Conservation (phyloP, 106 monocot species). For the Allium fistulosum region DNA sequence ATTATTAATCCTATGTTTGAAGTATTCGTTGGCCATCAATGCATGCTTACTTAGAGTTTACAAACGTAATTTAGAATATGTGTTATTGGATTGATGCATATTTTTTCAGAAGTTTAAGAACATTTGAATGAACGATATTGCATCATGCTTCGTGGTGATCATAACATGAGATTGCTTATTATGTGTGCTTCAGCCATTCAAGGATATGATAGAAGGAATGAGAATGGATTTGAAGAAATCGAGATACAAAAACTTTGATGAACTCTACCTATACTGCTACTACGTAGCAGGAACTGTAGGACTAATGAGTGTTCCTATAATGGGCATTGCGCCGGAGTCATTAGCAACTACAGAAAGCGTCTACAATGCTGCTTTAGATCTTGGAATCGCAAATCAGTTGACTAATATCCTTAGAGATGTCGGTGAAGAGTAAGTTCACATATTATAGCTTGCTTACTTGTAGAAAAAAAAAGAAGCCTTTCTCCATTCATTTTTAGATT, state of each 20-base stretch:
- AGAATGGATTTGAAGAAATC: conserved; percentile 59
- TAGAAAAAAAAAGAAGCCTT: not conserved
- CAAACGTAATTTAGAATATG: too few species aligned
- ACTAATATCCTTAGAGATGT: conserved; percentile 75
- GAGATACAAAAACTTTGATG: conserved; percentile 38
- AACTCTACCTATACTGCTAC: conserved; percentile 67
- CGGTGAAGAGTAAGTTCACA: conserved; percentile 57
- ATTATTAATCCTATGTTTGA: too few species aligned
- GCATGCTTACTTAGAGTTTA: too few species aligned
- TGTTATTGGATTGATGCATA: too few species aligned
- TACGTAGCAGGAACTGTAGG: conserved; percentile 76
- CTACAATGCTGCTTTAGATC: conserved; percentile 21
- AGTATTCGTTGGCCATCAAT: too few species aligned
- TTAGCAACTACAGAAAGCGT: conserved; percentile 41
- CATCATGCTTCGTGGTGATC: too few species aligned
- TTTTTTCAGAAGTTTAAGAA: too few species aligned
- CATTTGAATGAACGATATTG: too few species aligned
- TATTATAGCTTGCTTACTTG: not conserved
- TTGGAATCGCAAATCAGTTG: conserved; percentile 24
- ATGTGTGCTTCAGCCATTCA: conserved; percentile 45
- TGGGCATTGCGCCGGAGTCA: conserved; percentile 58
- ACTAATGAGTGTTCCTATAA: conserved; percentile 67
- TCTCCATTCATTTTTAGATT: not conserved
- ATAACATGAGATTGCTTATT: too few species aligned
- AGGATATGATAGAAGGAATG: conserved; percentile 82